Evolutionary conservation across 2,329 filamentous ascomycete genomes (phyloP).

Genomic region (Lecanoromycetidae sp.): DNA sequence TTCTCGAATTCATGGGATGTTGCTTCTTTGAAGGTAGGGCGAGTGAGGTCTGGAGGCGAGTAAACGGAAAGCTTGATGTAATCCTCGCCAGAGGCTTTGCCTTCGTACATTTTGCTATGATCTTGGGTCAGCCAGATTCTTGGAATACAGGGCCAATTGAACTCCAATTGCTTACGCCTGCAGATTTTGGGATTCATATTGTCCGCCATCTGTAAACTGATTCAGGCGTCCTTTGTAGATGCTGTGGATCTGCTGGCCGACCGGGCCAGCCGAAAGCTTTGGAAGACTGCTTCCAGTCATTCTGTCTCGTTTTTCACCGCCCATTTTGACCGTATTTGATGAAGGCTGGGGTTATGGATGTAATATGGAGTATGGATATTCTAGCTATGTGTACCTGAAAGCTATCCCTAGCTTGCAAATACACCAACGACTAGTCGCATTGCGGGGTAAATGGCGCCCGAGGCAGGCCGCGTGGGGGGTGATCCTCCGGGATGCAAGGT

Average conservation of each 20-base stretch:
- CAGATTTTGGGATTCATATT: constrained; percentile 66
- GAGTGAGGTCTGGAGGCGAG: constrained; percentile 63
- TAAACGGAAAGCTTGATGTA: constrained; percentile 78
- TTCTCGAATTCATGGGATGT: constrained; percentile 61
- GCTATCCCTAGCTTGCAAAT: too few species aligned
- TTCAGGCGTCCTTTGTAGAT: constrained; percentile 77
- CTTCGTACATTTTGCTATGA: constrained; percentile 59
- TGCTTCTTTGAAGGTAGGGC: constrained; percentile 80
- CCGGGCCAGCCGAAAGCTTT: constrained; percentile 39
- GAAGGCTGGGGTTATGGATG: background rate
- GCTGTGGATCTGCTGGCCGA: constrained; percentile 68
- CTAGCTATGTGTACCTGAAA: background rate
- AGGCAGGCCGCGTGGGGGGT: too few species aligned
- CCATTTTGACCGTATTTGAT: constrained; percentile 13
- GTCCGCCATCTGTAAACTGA: constrained; percentile 66
- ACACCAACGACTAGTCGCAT: too few species aligned
- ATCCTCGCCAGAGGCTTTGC: constrained; percentile 52
- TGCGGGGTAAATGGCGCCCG: too few species aligned
- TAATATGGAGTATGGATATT: background rate
- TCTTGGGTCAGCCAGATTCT: background rate
- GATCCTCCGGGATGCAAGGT: too few species aligned
- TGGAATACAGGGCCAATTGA: background rate
- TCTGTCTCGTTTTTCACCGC: constrained; percentile 15
- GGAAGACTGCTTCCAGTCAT: constrained; percentile 29
- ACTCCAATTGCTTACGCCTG: constrained; percentile 43